Evolutionary conservation across 2,329 filamentous ascomycete species (phyloP).

Genomic region (Rasamsonia emersonii): DNA sequence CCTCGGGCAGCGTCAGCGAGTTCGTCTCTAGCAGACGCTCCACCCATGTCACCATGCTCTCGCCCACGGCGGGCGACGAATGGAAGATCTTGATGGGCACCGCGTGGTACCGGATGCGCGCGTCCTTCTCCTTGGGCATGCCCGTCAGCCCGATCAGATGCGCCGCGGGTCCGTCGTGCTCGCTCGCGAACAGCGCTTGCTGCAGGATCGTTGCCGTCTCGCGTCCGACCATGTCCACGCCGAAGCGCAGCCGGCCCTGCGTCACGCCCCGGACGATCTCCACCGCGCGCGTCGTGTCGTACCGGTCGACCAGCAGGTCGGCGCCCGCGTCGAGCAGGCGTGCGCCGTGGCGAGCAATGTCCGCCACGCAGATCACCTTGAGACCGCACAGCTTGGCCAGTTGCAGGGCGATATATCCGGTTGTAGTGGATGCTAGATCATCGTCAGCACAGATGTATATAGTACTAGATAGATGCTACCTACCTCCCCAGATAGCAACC

Average conservation of each 20-base stretch:
- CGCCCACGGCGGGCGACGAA: constrained; percentile 55
- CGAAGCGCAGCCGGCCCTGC: constrained; percentile 53
- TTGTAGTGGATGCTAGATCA: constrained; percentile 55
- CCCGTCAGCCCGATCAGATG: constrained; percentile 63
- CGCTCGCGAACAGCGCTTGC: constrained; percentile 34
- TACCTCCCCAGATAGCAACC: constrained; percentile 65
- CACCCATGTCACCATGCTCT: constrained; percentile 56
- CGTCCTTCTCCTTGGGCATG: constrained; percentile 48
- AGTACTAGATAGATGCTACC: constrained; percentile 10
- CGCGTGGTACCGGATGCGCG: constrained; percentile 49
- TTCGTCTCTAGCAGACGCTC: constrained; percentile 53
- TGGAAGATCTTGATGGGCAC: constrained; percentile 73
- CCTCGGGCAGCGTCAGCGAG: constrained; percentile 50
- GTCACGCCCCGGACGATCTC: constrained; percentile 55
- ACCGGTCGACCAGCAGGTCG: constrained; percentile 61
- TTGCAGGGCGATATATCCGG: constrained; percentile 58
- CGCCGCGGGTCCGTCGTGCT: constrained; percentile 19
- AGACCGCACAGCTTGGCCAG: constrained; percentile 59
- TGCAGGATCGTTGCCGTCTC: constrained; percentile 55
- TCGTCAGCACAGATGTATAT: not conserved
- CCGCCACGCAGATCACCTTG: constrained; percentile 57
- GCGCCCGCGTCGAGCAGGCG: constrained; percentile 46
- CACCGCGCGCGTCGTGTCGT: constrained; percentile 57
- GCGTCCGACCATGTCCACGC: constrained; percentile 58
- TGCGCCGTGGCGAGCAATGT: constrained; percentile 57